A percentile compares a stretch with the other conserved stretches of the same genome.
phyloP scores from a whole-genome alignment of 148 eudicot species.

The Chenopodium album region DNA sequence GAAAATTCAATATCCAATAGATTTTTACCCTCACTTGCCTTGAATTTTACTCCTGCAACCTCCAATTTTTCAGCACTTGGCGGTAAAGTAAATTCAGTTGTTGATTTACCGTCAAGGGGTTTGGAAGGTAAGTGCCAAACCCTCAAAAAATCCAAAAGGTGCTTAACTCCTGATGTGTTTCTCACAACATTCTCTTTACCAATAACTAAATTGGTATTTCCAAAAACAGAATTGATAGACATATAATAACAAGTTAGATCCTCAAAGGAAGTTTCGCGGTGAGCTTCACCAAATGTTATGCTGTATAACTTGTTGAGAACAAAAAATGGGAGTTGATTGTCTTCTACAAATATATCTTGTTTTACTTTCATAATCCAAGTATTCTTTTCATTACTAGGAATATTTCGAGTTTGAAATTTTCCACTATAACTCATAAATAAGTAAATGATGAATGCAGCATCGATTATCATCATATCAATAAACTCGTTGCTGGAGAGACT shows the following conservation, averaged over 20 bases:
- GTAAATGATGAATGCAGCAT: slow-evolving; percentile 26
- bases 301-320: slow-evolving; percentile 10
- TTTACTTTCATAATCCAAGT: neutral
- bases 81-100: neutral
- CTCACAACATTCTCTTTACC: neutral
- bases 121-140: neutral
- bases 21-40: neutral
- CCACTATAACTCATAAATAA: neutral
- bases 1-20: slow-evolving; percentile 19
- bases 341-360: slow-evolving; percentile 21
- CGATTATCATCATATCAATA: slow-evolving; percentile 25
- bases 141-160: slow-evolving; percentile 12
- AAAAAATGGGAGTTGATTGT: slow-evolving; percentile 30
- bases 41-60: slow-evolving; percentile 5
- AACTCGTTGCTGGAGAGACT: slow-evolving; percentile 12
- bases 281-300: neutral
- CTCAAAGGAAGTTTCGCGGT: neutral
- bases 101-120: neutral
- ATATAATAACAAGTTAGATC: neutral
- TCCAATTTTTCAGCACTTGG: too few relatives aligned
- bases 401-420: too few relatives aligned
- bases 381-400: too few relatives aligned
- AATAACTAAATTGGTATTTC: too few relatives aligned
- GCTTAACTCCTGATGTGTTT: neutral
- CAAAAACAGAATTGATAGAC: too few relatives aligned